Percentiles rank a stretch among this genome's conserved stretches.
Evolutionary conservation across 495 filamentous ascomycete genomes (phyloP).

Genomic region (Massariosphaeria phaeospora): DNA sequence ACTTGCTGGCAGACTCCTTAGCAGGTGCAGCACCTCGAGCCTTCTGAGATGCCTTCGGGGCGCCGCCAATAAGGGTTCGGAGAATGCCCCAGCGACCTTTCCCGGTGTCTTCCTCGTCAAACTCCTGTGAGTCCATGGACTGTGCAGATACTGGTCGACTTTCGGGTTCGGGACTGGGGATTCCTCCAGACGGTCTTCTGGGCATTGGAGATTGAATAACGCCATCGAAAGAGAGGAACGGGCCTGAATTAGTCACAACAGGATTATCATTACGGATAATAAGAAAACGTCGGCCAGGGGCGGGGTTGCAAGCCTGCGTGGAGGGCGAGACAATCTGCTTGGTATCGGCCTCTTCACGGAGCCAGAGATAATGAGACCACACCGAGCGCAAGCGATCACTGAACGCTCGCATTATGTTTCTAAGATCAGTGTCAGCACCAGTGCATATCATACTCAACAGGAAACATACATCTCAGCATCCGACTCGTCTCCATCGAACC

Average conservation of each 20-base stretch:
- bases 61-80: conserved; percentile 55
- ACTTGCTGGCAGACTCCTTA: neutral
- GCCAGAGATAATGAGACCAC: conserved; percentile 75
- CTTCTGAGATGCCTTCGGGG: conserved; percentile 25
- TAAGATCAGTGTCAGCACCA: conserved; percentile 21
- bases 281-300: conserved; percentile 83
- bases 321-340: conserved; percentile 57
- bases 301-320: conserved; percentile 78
- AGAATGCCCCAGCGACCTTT: conserved; percentile 69
- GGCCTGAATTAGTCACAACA: conserved; percentile 45
- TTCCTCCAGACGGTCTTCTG: conserved; percentile 37
- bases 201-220: conserved; percentile 46
- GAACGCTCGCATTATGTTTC: conserved; percentile 65
- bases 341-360: conserved; percentile 59
- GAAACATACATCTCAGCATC: conserved; percentile 64
- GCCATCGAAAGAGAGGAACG: conserved; percentile 62
- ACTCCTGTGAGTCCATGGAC: conserved; percentile 26
- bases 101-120: conserved; percentile 17
- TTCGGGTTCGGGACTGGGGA: conserved; percentile 23
- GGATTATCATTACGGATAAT: conserved; percentile 85
- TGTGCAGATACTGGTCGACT: conserved; percentile 29
- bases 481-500: conserved; percentile 65
- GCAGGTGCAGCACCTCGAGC: conserved; percentile 22
- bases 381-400: conserved; percentile 63
- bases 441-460: neutral